Evolutionary conservation across 257 asterid genomes (phyloP), one percentile per base, ranked within the genome.

Genomic region (Plantago ovata): DNA sequence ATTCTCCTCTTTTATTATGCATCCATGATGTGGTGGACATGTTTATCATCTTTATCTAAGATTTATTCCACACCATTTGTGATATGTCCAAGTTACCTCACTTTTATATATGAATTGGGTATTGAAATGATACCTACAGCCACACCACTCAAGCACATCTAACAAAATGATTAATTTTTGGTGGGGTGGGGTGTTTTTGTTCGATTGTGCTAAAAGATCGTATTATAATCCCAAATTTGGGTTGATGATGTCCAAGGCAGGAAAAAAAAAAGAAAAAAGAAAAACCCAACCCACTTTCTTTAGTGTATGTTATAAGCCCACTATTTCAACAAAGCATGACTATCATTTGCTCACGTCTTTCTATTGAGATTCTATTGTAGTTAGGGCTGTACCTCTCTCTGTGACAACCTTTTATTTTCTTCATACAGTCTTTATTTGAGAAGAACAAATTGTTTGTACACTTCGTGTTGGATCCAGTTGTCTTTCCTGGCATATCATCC

Each of bases 381-480:
- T 19, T 28, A 23, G 21, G 13, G 9, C 43, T 33, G 43, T 56
- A 43, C 19, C 19, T 56, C 10, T 56, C 9, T 43, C 13, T 47
- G 63, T 32, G 40, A 13, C 38, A 39, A 46, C 53, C 38, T 10
- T 56, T 19, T 24, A 60, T 39, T 13, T 57, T 19, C 15, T 60
- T 58, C 20, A n/a, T 69, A 68, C 84, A 81, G 91, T 81, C 86
- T 42, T 69, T 88, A 58, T 76, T 40, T 51, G 68, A 66, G 75
- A 79, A 75, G 84, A 83, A 76, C 51, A 81, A 60, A 69, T 62
- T 76, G 53, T 88, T 85, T 46, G 95, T 88, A 63, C 96, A 88
- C 65, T 77, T 88, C 52, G 91, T 85, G 70, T 71, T 88, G 60
- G 94, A 88, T 72, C 96, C 90, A 61, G 57, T 79, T 55, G 82